Conservation (phyloP, 805 yeast species). For the Sugiyamaella floridensis region DNA sequence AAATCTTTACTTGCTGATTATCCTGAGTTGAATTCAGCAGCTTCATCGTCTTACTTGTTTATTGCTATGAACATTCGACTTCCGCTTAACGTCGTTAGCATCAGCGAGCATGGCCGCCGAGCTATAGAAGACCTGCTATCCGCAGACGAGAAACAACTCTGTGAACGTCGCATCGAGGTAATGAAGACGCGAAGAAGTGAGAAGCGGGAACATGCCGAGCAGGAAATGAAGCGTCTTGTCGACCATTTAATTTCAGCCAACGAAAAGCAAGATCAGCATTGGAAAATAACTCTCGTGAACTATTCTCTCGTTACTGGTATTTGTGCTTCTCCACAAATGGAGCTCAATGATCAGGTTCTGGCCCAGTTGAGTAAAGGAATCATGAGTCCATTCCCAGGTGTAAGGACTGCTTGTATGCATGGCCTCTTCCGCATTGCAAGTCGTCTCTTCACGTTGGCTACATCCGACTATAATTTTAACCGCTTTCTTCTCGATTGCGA, state of each 20-base stretch:
- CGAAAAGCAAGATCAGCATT: slow-evolving; percentile 12
- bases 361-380: slow-evolving; percentile 18
- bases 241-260: slow-evolving; percentile 6
- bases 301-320: slow-evolving; percentile 17
- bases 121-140: slow-evolving; percentile 19
- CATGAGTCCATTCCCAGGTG: slow-evolving; percentile 50
- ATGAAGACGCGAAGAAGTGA: slow-evolving; percentile 12
- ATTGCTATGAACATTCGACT: slow-evolving; percentile 39
- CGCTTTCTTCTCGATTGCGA: slow-evolving; percentile 27
- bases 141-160: slow-evolving; percentile 1
- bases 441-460: slow-evolving; percentile 41
- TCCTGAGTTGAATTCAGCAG: slow-evolving; percentile 45
- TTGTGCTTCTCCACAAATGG: slow-evolving; percentile 21
- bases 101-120: slow-evolving; percentile 10
- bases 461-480: slow-evolving; percentile 41
- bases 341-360: slow-evolving; percentile 12
- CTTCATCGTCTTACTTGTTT: slow-evolving; percentile 45
- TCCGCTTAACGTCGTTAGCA: slow-evolving; percentile 33
- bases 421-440: slow-evolving; percentile 50
- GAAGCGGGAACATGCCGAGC: slow-evolving; percentile 17
- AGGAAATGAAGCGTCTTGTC: slow-evolving; percentile 11
- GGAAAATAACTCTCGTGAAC: slow-evolving; percentile 20
- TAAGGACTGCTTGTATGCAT: slow-evolving; percentile 52
- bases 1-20: slow-evolving; percentile 53
- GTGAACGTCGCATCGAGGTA: slow-evolving; percentile 6